Evolutionary conservation across 1,284 basidiomycete genomes (phyloP).

Genomic region (Anthracocystis walkeri): DNA sequence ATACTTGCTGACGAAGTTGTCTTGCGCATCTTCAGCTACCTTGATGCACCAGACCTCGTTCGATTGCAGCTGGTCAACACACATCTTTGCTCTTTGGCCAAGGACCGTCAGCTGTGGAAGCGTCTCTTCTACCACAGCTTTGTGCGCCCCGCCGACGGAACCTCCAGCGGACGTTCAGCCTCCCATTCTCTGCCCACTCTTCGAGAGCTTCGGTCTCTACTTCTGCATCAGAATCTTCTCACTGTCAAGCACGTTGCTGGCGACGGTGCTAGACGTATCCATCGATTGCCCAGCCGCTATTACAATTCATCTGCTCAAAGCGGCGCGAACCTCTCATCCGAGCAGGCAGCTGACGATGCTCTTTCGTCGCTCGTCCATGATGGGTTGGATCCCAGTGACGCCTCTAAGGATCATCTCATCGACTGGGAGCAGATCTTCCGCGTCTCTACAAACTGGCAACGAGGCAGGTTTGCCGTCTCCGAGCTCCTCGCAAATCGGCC

Average conservation of each 20-base stretch:
- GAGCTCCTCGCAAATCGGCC: conserved; percentile 17
- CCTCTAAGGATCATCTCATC: conserved; percentile 17
- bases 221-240: conserved; percentile 37
- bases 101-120: conserved; percentile 51
- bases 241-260: conserved; percentile 15
- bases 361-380: conserved; percentile 1
- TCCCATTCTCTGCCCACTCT: conserved; percentile 25
- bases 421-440: conserved; percentile 50
- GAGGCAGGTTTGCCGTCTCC: conserved; percentile 41
- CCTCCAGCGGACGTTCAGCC: not conserved
- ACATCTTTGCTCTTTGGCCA: conserved; percentile 29
- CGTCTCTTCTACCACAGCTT: conserved; percentile 38
- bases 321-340: not conserved
- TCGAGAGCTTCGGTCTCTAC: conserved; percentile 36
- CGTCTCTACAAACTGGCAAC: conserved; percentile 49
- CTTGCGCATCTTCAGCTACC: conserved; percentile 35
- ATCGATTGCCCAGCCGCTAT: conserved; percentile 26
- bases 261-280: conserved; percentile 23
- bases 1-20: conserved; percentile 38
- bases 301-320: not conserved
- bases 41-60: conserved; percentile 28
- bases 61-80: conserved; percentile 28
- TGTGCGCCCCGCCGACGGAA: conserved; percentile 13
- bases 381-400: not conserved
- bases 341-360: not conserved